phyloP scores from a whole-genome alignment of 108 stramenopile species.

The Schizochytrium sp. region DNA sequence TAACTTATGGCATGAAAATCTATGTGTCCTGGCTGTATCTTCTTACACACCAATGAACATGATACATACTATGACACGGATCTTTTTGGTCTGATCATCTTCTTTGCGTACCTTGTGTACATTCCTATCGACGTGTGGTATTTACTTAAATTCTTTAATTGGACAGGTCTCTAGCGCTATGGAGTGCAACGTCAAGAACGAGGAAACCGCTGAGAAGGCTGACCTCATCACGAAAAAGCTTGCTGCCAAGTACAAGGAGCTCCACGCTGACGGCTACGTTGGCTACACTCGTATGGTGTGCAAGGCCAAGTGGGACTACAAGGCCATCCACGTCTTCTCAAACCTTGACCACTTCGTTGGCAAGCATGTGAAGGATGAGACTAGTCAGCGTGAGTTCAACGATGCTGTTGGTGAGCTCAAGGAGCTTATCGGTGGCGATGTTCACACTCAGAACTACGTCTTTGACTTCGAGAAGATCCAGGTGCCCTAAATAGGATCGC shows the following conservation, averaged over 20 bases:
- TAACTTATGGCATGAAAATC: too few relatives aligned
- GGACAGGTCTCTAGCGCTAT: constrained; percentile 10
- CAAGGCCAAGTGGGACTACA: constrained; percentile 54
- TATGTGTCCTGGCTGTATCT: too few relatives aligned
- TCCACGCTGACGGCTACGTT: constrained; percentile 22
- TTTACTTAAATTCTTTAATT: too few relatives aligned
- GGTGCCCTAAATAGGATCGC: not conserved
- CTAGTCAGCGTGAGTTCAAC: not conserved
- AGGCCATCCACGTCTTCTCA: constrained; percentile 8
- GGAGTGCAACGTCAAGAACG: constrained; percentile 16
- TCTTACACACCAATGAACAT: too few relatives aligned
- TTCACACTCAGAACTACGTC: constrained; percentile 29
- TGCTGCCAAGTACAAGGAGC: not conserved
- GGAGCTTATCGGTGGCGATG: constrained; percentile 1
- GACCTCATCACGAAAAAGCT: constrained; percentile 17
- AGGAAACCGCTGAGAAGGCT: constrained; percentile 21
- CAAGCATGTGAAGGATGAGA: not conserved
- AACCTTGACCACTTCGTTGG: not conserved
- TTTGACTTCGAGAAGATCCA: constrained; percentile 14
- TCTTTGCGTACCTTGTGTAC: too few relatives aligned
- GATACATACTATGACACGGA: too few relatives aligned
- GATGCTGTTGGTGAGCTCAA: constrained; percentile 1
- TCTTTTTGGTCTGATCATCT: too few relatives aligned
- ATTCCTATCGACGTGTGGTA: too few relatives aligned
- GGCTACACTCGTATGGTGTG: constrained; percentile 41